Evolutionary conservation across 176 grass and related monocot species (phyloP).

Genomic region (Eleusine coracana): DNA sequence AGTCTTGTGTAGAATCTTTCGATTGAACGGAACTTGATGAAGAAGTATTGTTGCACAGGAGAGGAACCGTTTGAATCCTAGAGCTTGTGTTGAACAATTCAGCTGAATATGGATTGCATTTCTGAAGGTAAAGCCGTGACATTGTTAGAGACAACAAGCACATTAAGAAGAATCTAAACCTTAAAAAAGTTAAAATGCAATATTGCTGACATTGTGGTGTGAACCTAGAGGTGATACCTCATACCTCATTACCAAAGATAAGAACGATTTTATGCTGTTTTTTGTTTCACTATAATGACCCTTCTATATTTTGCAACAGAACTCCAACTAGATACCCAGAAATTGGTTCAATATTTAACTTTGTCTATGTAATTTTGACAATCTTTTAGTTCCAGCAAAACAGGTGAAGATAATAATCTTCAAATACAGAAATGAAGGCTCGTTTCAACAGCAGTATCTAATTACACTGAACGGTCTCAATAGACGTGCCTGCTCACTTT

Average conservation of each 20-base stretch:
- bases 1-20: conserved; percentile 61
- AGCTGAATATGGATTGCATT: conserved; percentile 69
- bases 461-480: too few relatives aligned
- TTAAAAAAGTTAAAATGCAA: background rate
- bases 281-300: background rate
- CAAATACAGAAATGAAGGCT: too few relatives aligned
- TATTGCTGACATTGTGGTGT: background rate
- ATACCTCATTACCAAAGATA: background rate
- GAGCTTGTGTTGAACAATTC: conserved; percentile 61
- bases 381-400: too few relatives aligned
- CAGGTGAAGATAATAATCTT: too few relatives aligned
- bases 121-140: conserved; percentile 39
- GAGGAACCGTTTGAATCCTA: conserved; percentile 52
- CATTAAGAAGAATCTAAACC: background rate
- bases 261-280: background rate
- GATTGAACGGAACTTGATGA: conserved; percentile 45
- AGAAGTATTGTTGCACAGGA: conserved; percentile 58
- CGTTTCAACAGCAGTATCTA: too few relatives aligned
- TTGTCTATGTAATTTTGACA: background rate
- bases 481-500: too few relatives aligned
- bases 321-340: background rate
- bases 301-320: background rate
- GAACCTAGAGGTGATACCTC: background rate
- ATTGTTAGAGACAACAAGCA: background rate
- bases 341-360: background rate